Conservation (phyloP, 129 eudicot species). For the Scalesia atractyloides region DNA sequence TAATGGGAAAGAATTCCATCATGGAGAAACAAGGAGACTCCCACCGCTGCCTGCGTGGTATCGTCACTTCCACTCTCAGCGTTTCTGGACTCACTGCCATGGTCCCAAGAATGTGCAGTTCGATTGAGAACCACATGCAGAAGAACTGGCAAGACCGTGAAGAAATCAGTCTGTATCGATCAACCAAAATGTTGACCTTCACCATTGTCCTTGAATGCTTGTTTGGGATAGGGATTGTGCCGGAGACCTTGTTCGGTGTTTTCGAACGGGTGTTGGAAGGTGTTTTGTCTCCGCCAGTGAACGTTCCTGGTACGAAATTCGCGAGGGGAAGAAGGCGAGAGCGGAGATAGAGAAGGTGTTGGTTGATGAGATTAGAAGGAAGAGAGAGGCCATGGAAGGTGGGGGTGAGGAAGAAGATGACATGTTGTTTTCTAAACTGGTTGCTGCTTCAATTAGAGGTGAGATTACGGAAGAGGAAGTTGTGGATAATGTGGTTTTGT, state of each 20-base stretch:
- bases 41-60: slow-evolving; percentile 59
- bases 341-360: slow-evolving; percentile 53
- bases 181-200: slow-evolving; percentile 63
- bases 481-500: slow-evolving; percentile 72
- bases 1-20: slow-evolving; percentile 73
- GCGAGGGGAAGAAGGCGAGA: slow-evolving; percentile 67
- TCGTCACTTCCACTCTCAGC: slow-evolving; percentile 56
- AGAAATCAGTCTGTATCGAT: slow-evolving; percentile 46
- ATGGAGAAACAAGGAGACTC: slow-evolving; percentile 88
- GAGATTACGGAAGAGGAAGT: slow-evolving; percentile 79
- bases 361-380: slow-evolving; percentile 52
- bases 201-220: slow-evolving; percentile 70
- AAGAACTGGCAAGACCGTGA: slow-evolving; percentile 47
- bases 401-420: slow-evolving; percentile 32
- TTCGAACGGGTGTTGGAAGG: slow-evolving; percentile 85
- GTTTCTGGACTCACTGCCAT: slow-evolving; percentile 44
- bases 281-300: slow-evolving; percentile 53
- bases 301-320: slow-evolving; percentile 68
- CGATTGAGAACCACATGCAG: slow-evolving; percentile 47
- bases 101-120: slow-evolving; percentile 71
- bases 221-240: slow-evolving; percentile 62
- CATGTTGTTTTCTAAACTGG: slow-evolving; percentile 51
- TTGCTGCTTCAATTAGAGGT: slow-evolving; percentile 62
- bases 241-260: slow-evolving; percentile 42
- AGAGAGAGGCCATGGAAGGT: slow-evolving; percentile 56